Conservation (phyloP, 2,329 filamentous ascomycete genomes). For the Cercospora zeina region DNA sequence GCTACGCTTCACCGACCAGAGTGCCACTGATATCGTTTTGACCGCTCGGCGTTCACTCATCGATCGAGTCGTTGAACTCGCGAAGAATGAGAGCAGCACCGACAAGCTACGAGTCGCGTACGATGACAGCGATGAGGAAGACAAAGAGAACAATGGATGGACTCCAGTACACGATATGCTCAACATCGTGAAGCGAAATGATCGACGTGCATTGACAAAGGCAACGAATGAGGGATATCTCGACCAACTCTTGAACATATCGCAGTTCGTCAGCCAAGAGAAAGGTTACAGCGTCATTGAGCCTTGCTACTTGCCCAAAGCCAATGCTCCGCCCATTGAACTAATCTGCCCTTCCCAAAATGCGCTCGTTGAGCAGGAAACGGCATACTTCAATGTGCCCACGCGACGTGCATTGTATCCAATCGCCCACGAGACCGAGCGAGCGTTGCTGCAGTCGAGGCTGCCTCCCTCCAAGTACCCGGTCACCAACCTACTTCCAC, state of each 20-base stretch:
- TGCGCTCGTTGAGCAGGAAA: slow-evolving; percentile 64
- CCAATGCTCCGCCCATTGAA: slow-evolving; percentile 81
- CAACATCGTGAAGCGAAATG: slow-evolving; percentile 71
- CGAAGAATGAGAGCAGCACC: slow-evolving; percentile 55
- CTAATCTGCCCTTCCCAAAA: slow-evolving; percentile 71
- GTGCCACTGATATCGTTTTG: slow-evolving; percentile 68
- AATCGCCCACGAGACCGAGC: slow-evolving; percentile 63
- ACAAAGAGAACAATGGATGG: slow-evolving; percentile 54
- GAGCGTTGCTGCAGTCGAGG: slow-evolving; percentile 71
- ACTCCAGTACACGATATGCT: slow-evolving; percentile 76
- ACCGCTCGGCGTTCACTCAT: slow-evolving; percentile 71
- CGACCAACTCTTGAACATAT: slow-evolving; percentile 75
- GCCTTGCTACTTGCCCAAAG: slow-evolving; percentile 73
- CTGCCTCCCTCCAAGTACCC: slow-evolving; percentile 67
- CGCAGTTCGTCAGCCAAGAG: slow-evolving; percentile 62
- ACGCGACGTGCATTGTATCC: slow-evolving; percentile 77
- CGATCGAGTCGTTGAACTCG: slow-evolving; percentile 66
- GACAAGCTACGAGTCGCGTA: slow-evolving; percentile 69
- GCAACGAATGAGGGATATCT: slow-evolving; percentile 72
- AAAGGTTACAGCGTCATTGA: slow-evolving; percentile 78
- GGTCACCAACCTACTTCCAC: slow-evolving; percentile 65
- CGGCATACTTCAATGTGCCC: slow-evolving; percentile 73
- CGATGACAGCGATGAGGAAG: slow-evolving; percentile 56
- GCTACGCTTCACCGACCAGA: slow-evolving; percentile 80
- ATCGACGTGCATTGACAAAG: slow-evolving; percentile 66